Evolutionary conservation across 2,329 filamentous ascomycete genomes (phyloP), one percentile per base, ranked within the genome.

Genomic region (Nothophaeocryptopus gaeumannii): DNA sequence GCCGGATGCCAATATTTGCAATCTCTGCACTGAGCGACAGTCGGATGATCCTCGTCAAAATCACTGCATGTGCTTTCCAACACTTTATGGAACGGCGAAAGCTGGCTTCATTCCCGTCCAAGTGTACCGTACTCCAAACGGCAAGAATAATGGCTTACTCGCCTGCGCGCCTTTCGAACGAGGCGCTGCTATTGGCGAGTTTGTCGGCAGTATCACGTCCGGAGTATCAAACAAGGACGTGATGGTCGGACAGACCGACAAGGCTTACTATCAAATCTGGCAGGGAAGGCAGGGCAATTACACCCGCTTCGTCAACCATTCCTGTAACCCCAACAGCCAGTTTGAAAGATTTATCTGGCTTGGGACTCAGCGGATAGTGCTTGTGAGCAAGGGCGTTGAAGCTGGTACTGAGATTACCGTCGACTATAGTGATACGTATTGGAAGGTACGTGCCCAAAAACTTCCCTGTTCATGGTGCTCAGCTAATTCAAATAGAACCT

Each of bases 231-330:
- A 76, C 51, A 65, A 77, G 10, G 79, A 82, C 56, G 78, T 82
- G 8, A 80, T 82, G 78, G 55, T 65, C 11, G 63, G 63, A 2
- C 67, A 76, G 46, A 65, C 64, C 2, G 62, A 65, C 14, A 72
- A 72, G 26, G 72, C 71, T 1, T 70, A 72, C 0, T 83, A 81
- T 57, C 79, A 83, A 59, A 81, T 82, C 47, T 82, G 74, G 71
- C 79, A 83, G 59, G 79, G 78, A 0, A 65, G 66, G 46, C 72
- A 75, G 62, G 77, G 79, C 3, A 82, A 82, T 58, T 80, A 78
- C 55, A 82, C 79, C 2, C 70, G 78, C 1, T 82, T 83, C 57
- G 74, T 81, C 35, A 82, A 82, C 60, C 75, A 82, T 58, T 81
- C 77, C 38, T 82, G 79, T 62, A 73, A 75, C 12, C 74, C 79